Base-by-base conservation (phyloP, 345 rosid species). In the Punica granatum region DNA sequence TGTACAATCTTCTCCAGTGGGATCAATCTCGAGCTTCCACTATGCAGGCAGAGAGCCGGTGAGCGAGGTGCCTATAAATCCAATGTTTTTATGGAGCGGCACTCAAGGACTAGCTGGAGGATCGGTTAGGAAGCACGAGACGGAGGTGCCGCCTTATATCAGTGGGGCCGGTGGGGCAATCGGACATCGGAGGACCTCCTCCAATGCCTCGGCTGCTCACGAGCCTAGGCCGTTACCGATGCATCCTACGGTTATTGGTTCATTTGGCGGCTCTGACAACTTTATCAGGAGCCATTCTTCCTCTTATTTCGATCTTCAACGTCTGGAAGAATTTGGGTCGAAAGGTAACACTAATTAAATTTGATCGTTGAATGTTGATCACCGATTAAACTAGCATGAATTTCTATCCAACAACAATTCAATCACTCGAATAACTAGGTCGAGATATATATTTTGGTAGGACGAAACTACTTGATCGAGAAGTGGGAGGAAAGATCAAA, bases 21-120 rank as follows among this genome's bases (percentile, higher is more conserved):
- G 49, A 25, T 68, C 70, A 37, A 58, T 21, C 70, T 30, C 14
- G 9, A 51, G 58, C 58, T 51, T 51, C 58, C 6, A 23, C 23
- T 51, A 23, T 10, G 1, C 58, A 7, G 58, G 58, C 58, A 10
- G 28, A 30, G 58, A 51, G 30, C 2, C 10, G 13, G 30, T 23
- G 11, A 6, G 28, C 28, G 23, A 12, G 58, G 23, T 51, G 13
- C 58, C 58, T 0, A 10, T 51, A 7, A 48, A 16, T 19, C 54
- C n/a, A n/a, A n/a, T n/a, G n/a, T n/a, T n/a, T n/a, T n/a, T n/a
- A n/a, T n/a, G n/a, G n/a, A n/a, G n/a, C n/a, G n/a, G n/a, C n/a
- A n/a, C n/a, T n/a, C n/a, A n/a, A n/a, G n/a, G n/a, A n/a, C n/a
- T n/a, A n/a, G n/a, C n/a, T n/a, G n/a, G n/a, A n/a, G n/a, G n/a